A percentile compares a stretch with the other conserved stretches of the same genome.
These are phyloP conservation scores for Pseudonectria buxi DNA, from an alignment of 2,329 filamentous ascomycete genomes.

Conservation along the genomic window DNA sequence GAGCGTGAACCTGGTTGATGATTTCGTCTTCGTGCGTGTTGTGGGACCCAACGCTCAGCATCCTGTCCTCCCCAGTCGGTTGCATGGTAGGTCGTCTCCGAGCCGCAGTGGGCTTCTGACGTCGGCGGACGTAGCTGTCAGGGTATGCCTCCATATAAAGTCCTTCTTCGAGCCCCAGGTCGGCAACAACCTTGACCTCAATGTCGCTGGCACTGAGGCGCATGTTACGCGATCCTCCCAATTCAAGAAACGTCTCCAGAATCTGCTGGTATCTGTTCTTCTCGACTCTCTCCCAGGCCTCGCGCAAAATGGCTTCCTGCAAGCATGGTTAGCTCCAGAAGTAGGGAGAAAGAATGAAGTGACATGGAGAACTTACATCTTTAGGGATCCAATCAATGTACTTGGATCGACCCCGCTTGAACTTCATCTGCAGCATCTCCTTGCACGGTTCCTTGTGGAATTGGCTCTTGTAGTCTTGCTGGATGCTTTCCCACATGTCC, in stretches of 20 bases:
- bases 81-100: constrained; percentile 21
- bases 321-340: constrained; percentile 5
- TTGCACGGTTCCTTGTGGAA: constrained; percentile 35
- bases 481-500: constrained; percentile 53
- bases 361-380: constrained; percentile 38
- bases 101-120: constrained; percentile 32
- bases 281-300: constrained; percentile 36
- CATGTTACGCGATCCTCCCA: constrained; percentile 42
- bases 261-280: constrained; percentile 37
- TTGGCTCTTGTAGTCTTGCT: constrained; percentile 31
- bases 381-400: constrained; percentile 40
- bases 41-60: constrained; percentile 30
- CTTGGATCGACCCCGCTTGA: constrained; percentile 43
- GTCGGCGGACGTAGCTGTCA: constrained; percentile 31
- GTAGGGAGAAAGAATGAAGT: background rate
- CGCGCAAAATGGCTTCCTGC: constrained; percentile 34
- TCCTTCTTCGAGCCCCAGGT: constrained; percentile 33
- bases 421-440: constrained; percentile 51
- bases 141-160: constrained; percentile 33
- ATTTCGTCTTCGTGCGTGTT: constrained; percentile 28
- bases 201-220: constrained; percentile 45
- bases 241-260: constrained; percentile 39
- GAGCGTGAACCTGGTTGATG: constrained; percentile 27
- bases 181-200: constrained; percentile 42
- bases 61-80: constrained; percentile 31